Base-by-base conservation (phyloP, 192 early-diverging fungal species). In the Coemansia sp. region DNA sequence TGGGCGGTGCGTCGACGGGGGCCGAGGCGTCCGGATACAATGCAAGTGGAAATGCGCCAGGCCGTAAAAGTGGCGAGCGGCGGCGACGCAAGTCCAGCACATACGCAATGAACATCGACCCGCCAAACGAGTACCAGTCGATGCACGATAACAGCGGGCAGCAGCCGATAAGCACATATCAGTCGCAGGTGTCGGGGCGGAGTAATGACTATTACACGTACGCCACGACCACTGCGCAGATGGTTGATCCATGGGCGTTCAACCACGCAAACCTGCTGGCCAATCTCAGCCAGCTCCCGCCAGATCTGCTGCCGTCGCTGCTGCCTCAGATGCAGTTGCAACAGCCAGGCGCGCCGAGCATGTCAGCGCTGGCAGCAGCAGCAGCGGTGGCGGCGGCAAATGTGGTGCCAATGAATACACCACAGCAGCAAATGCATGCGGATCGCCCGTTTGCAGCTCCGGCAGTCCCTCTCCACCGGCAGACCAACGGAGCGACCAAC, bases 231-330 rank as follows among this genome's bases (percentile, higher is more conserved):
- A 78, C 75, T 1, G 75, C 70, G 57, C 75, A 78, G 25, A 72
- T 66, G 66, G 63, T 78, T 15, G 75, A 78, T 69, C 75, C 69
- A 38, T 78, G 75, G 75, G 53, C 75, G 7, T 72, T 72, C 37
- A 78, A 78, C 50, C 75, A 78, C 45, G 62, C 75, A 24, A 68
- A 32, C 3, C 27, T 78, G 50, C 59, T 78, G 5, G 62, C 75
- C 3, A 71, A 77, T 17, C 58, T 77, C 22, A 77, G 75, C 27
- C 75, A 72, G 59, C 58, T 77, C 43, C 75, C 75, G n/a, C 75
- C 75, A 2, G 75, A 77, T 22, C 17, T 77, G 65, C 51, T 77
- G 6, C 63, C 75, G 15, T 69, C 69, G 47, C 38, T 77, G 22
- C 14, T 77, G 58, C 66, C 68, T 5, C 75, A 72, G 43, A 32